phyloP scores from a whole-genome alignment of 805 yeast genomes.

The Metschnikowia sp. region DNA sequence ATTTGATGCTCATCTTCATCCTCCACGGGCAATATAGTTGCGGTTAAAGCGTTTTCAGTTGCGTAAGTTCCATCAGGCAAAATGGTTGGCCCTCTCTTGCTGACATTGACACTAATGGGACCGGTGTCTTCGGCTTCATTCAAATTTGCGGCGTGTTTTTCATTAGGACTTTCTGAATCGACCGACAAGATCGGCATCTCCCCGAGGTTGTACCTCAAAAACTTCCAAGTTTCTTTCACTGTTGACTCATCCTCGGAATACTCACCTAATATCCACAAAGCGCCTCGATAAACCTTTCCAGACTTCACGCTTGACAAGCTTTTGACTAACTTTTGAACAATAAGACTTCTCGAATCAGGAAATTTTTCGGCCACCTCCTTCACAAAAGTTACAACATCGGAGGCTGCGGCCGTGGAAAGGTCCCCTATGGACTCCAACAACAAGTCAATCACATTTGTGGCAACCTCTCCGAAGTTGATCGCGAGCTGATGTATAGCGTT shows the following conservation, averaged over 20 bases:
- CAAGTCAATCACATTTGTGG: slow-evolving; percentile 84
- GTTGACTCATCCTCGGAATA: slow-evolving; percentile 69
- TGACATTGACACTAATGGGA: not conserved
- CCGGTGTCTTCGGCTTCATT: not conserved
- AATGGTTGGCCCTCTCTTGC: slow-evolving; percentile 65
- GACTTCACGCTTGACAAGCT: slow-evolving; percentile 69
- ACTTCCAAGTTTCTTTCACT: slow-evolving; percentile 83
- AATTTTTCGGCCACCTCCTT: slow-evolving; percentile 92
- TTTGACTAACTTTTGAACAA: slow-evolving; percentile 58
- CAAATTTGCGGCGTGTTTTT: slow-evolving; percentile 19
- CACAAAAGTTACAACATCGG: slow-evolving; percentile 85
- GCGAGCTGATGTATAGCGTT: slow-evolving; percentile 89
- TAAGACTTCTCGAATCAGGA: slow-evolving; percentile 69
- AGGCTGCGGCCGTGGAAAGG: slow-evolving; percentile 78
- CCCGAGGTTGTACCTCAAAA: slow-evolving; percentile 77
- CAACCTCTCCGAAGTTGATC: slow-evolving; percentile 82
- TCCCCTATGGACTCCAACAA: slow-evolving; percentile 84
- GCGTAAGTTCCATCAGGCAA: slow-evolving; percentile 99
- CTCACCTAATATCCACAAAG: slow-evolving; percentile 96
- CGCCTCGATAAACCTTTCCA: slow-evolving; percentile 90
- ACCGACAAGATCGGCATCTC: slow-evolving; percentile 76
- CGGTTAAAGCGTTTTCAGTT: slow-evolving; percentile 78
- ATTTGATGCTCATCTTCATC: slow-evolving; percentile 64
- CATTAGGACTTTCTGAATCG: not conserved
- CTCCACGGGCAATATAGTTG: slow-evolving; percentile 31